Conservation (phyloP, 2,329 filamentous ascomycete genomes). For the Lasiodiplodia citricola region DNA sequence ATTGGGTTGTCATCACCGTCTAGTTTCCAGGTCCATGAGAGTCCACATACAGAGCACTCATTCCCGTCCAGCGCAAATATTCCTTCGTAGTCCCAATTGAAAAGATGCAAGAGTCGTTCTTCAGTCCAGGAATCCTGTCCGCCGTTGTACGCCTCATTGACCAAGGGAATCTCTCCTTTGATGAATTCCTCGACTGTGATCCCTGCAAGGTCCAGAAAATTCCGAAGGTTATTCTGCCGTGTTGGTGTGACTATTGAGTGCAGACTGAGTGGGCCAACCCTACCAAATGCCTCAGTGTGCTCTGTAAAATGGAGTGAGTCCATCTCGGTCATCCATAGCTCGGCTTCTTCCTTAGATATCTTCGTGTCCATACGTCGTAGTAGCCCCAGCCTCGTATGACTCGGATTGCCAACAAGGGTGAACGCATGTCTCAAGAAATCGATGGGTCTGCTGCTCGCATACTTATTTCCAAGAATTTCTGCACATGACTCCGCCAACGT, state of each 20-base stretch:
- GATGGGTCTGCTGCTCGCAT: fast-evolving
- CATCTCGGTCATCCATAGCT: not conserved
- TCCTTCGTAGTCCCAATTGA: not conserved
- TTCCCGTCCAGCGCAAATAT: fast-evolving
- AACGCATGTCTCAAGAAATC: not conserved
- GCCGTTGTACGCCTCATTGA: not conserved
- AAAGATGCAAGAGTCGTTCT: not conserved
- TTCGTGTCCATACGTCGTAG: fast-evolving
- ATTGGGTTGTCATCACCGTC: not conserved
- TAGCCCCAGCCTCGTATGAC: not conserved
- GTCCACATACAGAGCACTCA: not conserved
- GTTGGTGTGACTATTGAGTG: not conserved
- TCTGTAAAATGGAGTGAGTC: not conserved
- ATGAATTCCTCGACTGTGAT: not conserved
- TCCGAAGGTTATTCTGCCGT: not conserved
- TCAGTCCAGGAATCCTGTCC: not conserved
- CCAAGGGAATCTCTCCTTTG: not conserved
- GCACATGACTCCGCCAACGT: not conserved
- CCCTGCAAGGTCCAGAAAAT: not conserved
- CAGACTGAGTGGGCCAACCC: not conserved
- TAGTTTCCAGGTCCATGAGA: no score
- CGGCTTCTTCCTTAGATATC: not conserved
- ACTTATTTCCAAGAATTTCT: fast-evolving
- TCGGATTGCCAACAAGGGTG: not conserved
- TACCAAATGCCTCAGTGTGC: not conserved